A percentile compares a stretch with the other conserved stretches of the same genome.
These are phyloP conservation scores for Nicotiana tomentosiformis DNA, from an alignment of 257 asterid genomes.

Conservation along the genomic window DNA sequence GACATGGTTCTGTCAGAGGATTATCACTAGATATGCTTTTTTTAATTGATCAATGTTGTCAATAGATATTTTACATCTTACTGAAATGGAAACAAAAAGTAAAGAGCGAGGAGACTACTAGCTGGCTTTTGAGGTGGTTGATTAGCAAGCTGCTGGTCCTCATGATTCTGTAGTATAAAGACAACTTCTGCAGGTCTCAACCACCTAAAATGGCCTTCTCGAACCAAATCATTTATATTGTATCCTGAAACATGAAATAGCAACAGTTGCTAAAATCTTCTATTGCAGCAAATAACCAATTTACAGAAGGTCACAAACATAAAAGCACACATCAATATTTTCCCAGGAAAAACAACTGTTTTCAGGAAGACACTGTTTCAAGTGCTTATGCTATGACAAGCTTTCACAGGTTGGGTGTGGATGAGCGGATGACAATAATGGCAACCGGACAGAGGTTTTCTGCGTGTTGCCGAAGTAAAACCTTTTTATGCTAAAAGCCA, in stretches of 20 bases:
- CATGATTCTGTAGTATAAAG: slow-evolving; percentile 30
- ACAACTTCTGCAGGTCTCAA: slow-evolving; percentile 40
- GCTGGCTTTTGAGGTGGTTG: slow-evolving; percentile 36
- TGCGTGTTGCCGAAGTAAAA: background rate
- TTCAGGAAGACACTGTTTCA: background rate
- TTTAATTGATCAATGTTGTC: background rate
- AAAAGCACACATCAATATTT: background rate
- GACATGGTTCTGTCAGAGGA: background rate
- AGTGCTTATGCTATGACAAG: background rate
- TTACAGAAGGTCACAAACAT: background rate
- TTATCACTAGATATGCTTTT: background rate
- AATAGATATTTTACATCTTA: background rate
- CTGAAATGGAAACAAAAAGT: background rate
- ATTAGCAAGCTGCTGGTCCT: slow-evolving; percentile 14
- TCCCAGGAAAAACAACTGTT: background rate
- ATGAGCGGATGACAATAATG: background rate
- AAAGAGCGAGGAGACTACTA: slow-evolving; percentile 33
- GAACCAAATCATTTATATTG: slow-evolving; percentile 46
- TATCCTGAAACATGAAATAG: slow-evolving; percentile 41
- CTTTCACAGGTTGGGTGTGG: background rate
- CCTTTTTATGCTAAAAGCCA: background rate
- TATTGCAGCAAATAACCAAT: background rate
- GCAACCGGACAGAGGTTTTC: background rate
- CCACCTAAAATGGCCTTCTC: slow-evolving; percentile 40
- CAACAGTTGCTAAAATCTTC: background rate